Evolutionary conservation across 2,329 filamentous ascomycete genomes (phyloP).

Genomic region (Fusarium dlaminii): DNA sequence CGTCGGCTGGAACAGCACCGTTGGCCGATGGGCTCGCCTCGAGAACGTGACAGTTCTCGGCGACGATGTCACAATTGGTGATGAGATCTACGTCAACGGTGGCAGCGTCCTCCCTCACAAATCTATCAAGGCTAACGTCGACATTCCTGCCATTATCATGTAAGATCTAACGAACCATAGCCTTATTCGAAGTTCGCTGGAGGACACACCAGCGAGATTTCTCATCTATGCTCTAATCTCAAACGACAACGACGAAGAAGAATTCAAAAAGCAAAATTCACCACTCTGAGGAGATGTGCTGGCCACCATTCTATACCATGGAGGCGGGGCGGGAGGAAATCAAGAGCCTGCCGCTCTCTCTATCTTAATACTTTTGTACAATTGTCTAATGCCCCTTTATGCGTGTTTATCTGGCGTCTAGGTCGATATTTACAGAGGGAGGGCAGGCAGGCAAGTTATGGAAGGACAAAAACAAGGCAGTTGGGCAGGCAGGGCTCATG

Average conservation of each 20-base stretch:
- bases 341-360: constrained; percentile 35
- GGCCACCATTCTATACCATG: constrained; percentile 39
- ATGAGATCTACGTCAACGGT: constrained; percentile 98
- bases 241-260: constrained; percentile 34
- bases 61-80: constrained; percentile 96
- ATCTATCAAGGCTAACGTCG: constrained; percentile 98
- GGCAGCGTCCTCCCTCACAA: constrained; percentile 96
- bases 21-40: constrained; percentile 93
- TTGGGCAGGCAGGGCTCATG: constrained; percentile 34
- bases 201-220: constrained; percentile 35
- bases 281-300: constrained; percentile 43
- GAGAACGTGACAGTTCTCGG: constrained; percentile 99
- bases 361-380: constrained; percentile 42
- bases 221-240: constrained; percentile 28
- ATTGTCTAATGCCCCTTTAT: constrained; percentile 43
- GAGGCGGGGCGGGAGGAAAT: constrained; percentile 24
- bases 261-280: constrained; percentile 37
- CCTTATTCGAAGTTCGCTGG: constrained; percentile 17
- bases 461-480: constrained; percentile 36
- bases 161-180: constrained; percentile 48
- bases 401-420: constrained; percentile 45
- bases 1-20: constrained; percentile 96
- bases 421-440: constrained; percentile 42
- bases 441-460: constrained; percentile 36
- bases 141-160: constrained; percentile 78